Percentiles rank a stretch among this genome's conserved stretches.
Evolutionary conservation across 2,329 filamentous ascomycete species (phyloP).

Genomic region (Aspergillus sp.): DNA sequence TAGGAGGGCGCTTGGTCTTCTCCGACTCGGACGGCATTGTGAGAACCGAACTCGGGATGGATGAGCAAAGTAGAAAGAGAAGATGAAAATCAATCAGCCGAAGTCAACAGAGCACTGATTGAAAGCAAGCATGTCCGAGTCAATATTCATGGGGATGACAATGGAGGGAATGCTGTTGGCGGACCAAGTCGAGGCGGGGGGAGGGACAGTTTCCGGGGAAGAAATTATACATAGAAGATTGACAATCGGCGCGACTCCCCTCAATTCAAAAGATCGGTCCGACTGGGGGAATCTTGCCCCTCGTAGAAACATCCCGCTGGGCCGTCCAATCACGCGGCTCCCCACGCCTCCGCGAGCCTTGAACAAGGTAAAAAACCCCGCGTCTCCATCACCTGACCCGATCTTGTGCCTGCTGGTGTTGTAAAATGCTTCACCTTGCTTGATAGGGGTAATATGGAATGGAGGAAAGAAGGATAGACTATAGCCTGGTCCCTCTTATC

Average conservation of each 20-base stretch:
- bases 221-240: not conserved
- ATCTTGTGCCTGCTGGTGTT: not conserved
- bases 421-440: not conserved
- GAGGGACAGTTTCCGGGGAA: not conserved
- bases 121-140: not conserved
- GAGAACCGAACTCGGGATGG: not conserved
- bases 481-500: not conserved
- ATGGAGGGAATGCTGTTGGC: constrained; percentile 3
- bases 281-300: constrained; percentile 7
- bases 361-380: constrained; percentile 2
- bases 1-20: constrained; percentile 6
- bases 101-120: constrained; percentile 9
- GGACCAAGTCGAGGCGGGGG: not conserved
- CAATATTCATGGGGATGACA: constrained; percentile 7
- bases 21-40: constrained; percentile 5
- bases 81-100: constrained; percentile 2
- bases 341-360: not conserved
- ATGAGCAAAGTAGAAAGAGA: not conserved
- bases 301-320: not conserved
- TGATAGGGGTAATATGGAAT: not conserved
- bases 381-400: not conserved
- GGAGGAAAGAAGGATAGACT: not conserved
- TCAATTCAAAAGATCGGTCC: not conserved
- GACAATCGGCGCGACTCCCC: not conserved
- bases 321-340: not conserved